phyloP scores from a whole-genome alignment of 1,284 basidiomycete genomes.

The Schizopora paradoxa region DNA sequence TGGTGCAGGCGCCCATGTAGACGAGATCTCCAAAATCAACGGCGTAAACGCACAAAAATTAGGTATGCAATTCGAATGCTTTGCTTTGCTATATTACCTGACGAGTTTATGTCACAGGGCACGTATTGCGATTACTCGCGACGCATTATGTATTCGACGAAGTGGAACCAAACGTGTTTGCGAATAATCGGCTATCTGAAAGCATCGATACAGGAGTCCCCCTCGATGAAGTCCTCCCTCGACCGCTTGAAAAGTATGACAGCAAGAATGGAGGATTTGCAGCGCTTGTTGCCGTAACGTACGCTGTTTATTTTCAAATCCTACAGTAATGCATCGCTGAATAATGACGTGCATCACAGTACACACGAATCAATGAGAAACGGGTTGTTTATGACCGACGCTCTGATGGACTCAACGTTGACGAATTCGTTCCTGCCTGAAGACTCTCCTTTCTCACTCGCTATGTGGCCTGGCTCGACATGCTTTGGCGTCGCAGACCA shows the following conservation, averaged over 20 bases:
- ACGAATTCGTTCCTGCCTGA: neutral
- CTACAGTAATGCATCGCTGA: neutral
- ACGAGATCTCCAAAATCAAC: constrained; percentile 18
- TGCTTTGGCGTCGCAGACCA: constrained; percentile 1
- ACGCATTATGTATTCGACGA: constrained; percentile 33
- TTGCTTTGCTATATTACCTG: neutral
- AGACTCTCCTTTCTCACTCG: constrained; percentile 3
- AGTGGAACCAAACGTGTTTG: constrained; percentile 29
- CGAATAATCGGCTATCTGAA: constrained; percentile 31
- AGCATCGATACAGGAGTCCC: constrained; percentile 27
- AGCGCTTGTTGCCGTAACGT: constrained; percentile 12
- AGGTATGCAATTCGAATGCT: constrained; percentile 17
- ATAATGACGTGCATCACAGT: neutral
- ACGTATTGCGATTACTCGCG: constrained; percentile 31
- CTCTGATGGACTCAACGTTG: neutral
- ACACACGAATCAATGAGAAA: constrained; percentile 5
- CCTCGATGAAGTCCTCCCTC: constrained; percentile 6
- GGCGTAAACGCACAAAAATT: constrained; percentile 20
- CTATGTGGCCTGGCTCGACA: too few relatives aligned
- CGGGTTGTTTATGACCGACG: constrained; percentile 21
- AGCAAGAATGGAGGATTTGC: constrained; percentile 9
- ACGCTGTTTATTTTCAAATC: neutral
- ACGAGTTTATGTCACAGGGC: constrained; percentile 20
- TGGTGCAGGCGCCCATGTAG: constrained; percentile 15
- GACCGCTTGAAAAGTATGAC: constrained; percentile 7